Evolutionary conservation across 768 basidiomycete genomes (phyloP), one percentile per base, ranked within the genome.

Genomic region (Hirschioporus abietinus): DNA sequence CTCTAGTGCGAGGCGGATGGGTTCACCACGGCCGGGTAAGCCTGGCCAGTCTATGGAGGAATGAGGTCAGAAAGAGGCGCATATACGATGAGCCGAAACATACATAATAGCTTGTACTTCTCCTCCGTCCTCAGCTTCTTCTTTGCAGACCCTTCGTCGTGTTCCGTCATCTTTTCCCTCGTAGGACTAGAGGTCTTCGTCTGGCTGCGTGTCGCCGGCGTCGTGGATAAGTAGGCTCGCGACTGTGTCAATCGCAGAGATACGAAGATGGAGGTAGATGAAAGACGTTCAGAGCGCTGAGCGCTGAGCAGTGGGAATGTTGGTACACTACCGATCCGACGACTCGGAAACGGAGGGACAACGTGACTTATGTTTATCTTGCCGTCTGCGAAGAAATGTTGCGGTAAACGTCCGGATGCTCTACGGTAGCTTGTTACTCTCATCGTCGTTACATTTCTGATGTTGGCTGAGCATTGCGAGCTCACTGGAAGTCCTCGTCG

Each of bases 21-120:
- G 75, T 65, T 81, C 79, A 18, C 77, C 79, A 58, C 79, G 74
- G 0, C 79, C 79, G 5, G 78, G 79, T 27, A 78, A 68, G 1
- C 70, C 73, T 26, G 73, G 72, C 77, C 76, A 77, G 64, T 71
- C 60, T 61, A 23, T 61, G 15, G 1, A 24, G 7, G 15, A 17
- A 24, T 61, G 23, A 15, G 42, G 12, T 52, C 42, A 12, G 42
- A 15, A 1, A 52, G 12, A 52, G 4, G 12, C 30, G 4, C 23
- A 61, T 61, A 9, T 61, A 61, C 4, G 20, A 2, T 61, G 60
- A 7, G 60, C 1, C 30, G 23, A 34, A 3, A 61, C 60, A 23
- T 23, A 61, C 60, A 61, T 12, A 61, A 23, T 15, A 61, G 30
- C 30, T 61, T 61, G 60, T 61, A 61, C 30, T 61, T 61, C 24